These are phyloP conservation scores for Aspergillus pseudotamarii DNA, from an alignment of 2,329 filamentous ascomycete genomes.

Conservation along the genomic window DNA sequence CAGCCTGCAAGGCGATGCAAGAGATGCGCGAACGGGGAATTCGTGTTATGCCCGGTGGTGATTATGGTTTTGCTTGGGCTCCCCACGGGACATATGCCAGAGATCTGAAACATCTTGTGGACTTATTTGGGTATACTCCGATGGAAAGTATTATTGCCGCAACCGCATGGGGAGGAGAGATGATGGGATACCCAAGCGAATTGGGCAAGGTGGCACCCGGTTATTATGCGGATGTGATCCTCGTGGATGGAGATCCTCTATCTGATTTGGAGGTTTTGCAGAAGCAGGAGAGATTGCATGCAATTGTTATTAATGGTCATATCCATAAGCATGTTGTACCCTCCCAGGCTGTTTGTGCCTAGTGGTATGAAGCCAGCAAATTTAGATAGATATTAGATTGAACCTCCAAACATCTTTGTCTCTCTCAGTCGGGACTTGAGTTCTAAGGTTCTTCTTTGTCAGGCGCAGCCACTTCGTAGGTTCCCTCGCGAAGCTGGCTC, in stretches of 20 bases:
- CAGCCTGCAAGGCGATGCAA: conserved; percentile 37
- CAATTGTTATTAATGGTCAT: neutral
- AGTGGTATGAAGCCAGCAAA: neutral
- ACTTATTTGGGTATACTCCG: conserved; percentile 44
- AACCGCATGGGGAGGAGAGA: conserved; percentile 33
- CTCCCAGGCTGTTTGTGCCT: neutral
- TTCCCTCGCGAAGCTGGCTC: too few species aligned
- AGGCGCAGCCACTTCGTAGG: too few species aligned
- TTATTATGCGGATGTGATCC: neutral
- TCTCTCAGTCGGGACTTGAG: too few species aligned
- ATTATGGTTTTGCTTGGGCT: conserved; percentile 51
- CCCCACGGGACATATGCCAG: conserved; percentile 41
- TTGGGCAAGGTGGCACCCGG: neutral
- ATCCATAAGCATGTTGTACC: neutral
- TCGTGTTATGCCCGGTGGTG: conserved; percentile 46
- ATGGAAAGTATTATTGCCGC: conserved; percentile 47
- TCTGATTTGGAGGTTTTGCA: neutral
- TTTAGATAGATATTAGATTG: too few species aligned
- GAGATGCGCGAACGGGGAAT: conserved; percentile 52
- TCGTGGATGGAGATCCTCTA: neutral
- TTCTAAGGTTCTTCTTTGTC: too few species aligned
- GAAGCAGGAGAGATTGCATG: neutral
- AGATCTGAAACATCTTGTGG: neutral
- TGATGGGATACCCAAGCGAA: conserved; percentile 10
- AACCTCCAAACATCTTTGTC: too few species aligned